These are phyloP conservation scores for Didymella glomerata DNA, from an alignment of 2,329 filamentous ascomycete genomes.

Conservation along the genomic window DNA sequence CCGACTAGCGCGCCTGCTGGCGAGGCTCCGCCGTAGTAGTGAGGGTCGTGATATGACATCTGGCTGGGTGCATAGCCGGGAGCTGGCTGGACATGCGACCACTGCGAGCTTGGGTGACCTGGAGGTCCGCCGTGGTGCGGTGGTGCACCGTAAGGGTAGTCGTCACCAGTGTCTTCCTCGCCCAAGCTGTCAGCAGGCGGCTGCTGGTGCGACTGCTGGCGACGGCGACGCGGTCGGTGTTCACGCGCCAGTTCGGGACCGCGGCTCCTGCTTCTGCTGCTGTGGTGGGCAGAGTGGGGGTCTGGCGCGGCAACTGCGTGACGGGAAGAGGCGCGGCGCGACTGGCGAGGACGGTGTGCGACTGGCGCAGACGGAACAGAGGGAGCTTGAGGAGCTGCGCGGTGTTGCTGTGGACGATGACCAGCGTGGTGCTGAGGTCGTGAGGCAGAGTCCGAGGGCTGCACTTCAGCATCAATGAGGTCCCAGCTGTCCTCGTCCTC, in stretches of 20 bases:
- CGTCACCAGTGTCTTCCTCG: constrained; percentile 54
- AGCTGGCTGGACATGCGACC: constrained; percentile 49
- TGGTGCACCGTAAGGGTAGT: constrained; percentile 53
- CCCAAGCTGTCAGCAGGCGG: constrained; percentile 13
- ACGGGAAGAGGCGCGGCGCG: constrained; percentile 53
- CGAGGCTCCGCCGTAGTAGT: constrained; percentile 35
- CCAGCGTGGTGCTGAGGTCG: constrained; percentile 40
- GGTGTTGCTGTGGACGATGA: constrained; percentile 30
- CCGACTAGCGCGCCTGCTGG: constrained; percentile 44
- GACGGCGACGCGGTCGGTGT: constrained; percentile 42
- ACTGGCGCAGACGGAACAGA: constrained; percentile 43
- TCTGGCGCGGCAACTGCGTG: constrained; percentile 45
- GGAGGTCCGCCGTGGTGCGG: constrained; percentile 40
- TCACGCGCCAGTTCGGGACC: constrained; percentile 32
- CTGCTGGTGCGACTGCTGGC: constrained; percentile 46
- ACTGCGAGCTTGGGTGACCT: constrained; percentile 49
- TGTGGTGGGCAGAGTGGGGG: constrained; percentile 45
- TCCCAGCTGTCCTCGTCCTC: constrained; percentile 29
- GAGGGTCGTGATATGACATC: constrained; percentile 47
- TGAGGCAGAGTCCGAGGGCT: constrained; percentile 61
- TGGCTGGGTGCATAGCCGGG: constrained; percentile 51
- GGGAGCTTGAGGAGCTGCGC: constrained; percentile 29
- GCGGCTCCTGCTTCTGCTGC: constrained; percentile 45
- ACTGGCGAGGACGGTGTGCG: constrained; percentile 49
- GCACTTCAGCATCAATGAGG: constrained; percentile 37